Conservation (phyloP, 2,329 filamentous ascomycete species). For the Nemania serpens region DNA sequence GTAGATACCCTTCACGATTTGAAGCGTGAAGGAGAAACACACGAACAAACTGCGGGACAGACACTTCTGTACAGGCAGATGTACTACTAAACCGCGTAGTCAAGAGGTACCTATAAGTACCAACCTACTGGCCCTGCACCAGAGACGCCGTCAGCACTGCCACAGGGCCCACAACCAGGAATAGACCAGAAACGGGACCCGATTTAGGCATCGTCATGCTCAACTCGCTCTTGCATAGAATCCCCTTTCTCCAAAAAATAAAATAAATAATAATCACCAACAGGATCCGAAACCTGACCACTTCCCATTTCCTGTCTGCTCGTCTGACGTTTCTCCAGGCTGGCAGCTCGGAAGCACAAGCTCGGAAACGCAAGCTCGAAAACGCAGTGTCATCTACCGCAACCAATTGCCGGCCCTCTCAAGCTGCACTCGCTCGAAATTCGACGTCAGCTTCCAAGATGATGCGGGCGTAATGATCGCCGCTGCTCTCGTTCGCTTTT, state of each 20-base stretch:
- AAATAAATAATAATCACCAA: constrained; percentile 6
- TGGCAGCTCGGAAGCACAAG: constrained; percentile 1
- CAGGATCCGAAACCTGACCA: constrained; percentile 10
- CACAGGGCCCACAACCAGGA: constrained; percentile 19
- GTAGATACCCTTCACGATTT: too few relatives aligned
- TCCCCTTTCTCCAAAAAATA: constrained; percentile 25
- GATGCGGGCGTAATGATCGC: constrained; percentile 39
- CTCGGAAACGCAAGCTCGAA: too few relatives aligned
- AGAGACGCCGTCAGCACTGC: constrained; percentile 21
- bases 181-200: constrained; percentile 20
- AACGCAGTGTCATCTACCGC: background rate
- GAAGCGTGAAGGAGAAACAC: too few relatives aligned
- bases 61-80: too few relatives aligned
- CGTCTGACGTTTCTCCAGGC: background rate
- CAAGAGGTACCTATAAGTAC: background rate
- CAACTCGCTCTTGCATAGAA: constrained; percentile 15
- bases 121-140: background rate
- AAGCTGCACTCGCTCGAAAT: constrained; percentile 26
- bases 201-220: constrained; percentile 23
- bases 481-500: constrained; percentile 28
- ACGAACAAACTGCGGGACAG: too few relatives aligned
- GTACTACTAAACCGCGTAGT: background rate
- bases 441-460: constrained; percentile 29
- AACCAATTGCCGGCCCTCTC: constrained; percentile 11
- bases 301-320: constrained; percentile 8